Conservation (phyloP, 495 filamentous ascomycete species). For the Geoglossum glabrum region DNA sequence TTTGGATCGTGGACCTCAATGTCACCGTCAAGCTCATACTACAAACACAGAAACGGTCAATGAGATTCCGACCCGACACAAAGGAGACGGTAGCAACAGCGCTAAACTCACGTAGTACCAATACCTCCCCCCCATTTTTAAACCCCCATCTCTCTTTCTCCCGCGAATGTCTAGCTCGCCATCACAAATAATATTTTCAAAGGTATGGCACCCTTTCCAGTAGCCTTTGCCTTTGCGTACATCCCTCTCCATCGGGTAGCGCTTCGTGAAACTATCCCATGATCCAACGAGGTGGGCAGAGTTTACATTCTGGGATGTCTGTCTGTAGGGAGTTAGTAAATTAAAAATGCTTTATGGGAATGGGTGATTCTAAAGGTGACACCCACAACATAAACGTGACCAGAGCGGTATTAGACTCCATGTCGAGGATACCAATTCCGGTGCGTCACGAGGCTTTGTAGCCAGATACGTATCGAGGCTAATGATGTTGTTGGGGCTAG, state of each 20-base stretch:
- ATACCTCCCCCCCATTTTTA: constrained; percentile 85
- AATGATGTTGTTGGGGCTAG: background rate
- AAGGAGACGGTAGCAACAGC: background rate
- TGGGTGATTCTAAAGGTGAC: background rate
- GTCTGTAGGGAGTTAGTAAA: constrained; percentile 21
- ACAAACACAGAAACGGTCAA: constrained; percentile 28
- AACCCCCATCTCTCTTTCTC: constrained; percentile 47
- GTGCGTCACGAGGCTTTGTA: background rate
- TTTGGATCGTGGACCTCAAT: constrained; percentile 51
- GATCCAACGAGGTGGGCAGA: constrained; percentile 71
- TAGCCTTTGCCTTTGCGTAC: constrained; percentile 42
- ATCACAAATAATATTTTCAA: constrained; percentile 68
- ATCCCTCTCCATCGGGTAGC: constrained; percentile 65
- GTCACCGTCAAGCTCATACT: constrained; percentile 66
- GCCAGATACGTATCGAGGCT: background rate
- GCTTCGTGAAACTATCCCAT: constrained; percentile 74
- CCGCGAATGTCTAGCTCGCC: constrained; percentile 33
- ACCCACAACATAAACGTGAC: constrained; percentile 1
- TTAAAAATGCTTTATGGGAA: background rate
- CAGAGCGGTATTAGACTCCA: background rate
- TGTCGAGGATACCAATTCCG: background rate
- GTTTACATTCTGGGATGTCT: constrained; percentile 41
- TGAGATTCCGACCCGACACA: background rate
- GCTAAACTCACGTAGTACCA: constrained; percentile 66
- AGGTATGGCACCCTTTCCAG: constrained; percentile 72